A percentile compares a stretch with the other conserved stretches of the same genome.
These are phyloP conservation scores for Aegilops longissima DNA, from an alignment of 176 grass and related monocot species.

Conservation along the genomic window DNA sequence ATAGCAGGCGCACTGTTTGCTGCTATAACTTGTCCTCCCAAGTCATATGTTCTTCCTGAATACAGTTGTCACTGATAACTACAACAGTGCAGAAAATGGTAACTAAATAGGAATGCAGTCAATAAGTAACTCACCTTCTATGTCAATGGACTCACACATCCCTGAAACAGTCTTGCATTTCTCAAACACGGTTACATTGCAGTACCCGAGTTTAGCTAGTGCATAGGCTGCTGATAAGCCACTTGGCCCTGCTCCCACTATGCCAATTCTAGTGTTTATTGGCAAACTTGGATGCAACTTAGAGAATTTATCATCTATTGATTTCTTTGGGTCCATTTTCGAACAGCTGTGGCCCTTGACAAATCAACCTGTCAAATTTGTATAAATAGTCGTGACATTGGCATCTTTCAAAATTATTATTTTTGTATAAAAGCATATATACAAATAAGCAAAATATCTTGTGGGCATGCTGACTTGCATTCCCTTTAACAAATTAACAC, in stretches of 20 bases:
- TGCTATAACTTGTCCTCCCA: constrained; percentile 81
- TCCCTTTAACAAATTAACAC: background rate
- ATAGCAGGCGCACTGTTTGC: constrained; percentile 82
- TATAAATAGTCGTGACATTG: background rate
- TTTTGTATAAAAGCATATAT: background rate
- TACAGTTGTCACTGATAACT: constrained; percentile 2
- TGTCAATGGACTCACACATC: constrained; percentile 73
- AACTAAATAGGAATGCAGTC: background rate
- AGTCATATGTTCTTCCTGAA: constrained; percentile 64
- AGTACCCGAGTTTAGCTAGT: constrained; percentile 70
- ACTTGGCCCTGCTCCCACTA: constrained; percentile 64
- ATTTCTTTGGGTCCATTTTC: constrained; percentile 50
- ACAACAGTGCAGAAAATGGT: constrained; percentile 2
- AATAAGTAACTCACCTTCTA: constrained; percentile 43
- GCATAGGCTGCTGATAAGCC: constrained; percentile 67
- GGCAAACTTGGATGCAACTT: constrained; percentile 68
- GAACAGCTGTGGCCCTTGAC: constrained; percentile 3
- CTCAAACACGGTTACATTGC: constrained; percentile 68
- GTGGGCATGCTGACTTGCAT: background rate
- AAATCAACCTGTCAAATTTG: constrained; percentile 41
- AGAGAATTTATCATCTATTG: constrained; percentile 51
- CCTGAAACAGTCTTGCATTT: constrained; percentile 59
- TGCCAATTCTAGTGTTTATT: constrained; percentile 54
- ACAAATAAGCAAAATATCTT: background rate
- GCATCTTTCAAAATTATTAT: background rate